Base-by-base conservation (phyloP, 2,329 filamentous ascomycete species). In the Phaeophleospora eucalypticola region DNA sequence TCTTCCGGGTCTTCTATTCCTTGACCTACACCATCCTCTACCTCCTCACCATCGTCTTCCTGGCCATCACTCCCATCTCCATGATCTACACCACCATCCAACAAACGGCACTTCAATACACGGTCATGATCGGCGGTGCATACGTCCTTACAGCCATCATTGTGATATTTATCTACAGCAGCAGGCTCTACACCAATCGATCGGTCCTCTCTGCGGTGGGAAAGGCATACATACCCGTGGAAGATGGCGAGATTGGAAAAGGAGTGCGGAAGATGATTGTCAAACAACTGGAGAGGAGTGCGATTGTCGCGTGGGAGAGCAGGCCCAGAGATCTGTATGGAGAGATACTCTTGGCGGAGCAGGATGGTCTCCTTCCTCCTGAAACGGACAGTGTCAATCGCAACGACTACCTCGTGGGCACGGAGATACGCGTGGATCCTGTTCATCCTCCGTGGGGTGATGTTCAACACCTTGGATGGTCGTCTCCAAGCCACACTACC, bases 381-480 rank as follows among this genome's bases (percentile, higher is more conserved):
- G 57, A 62, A 16, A 46, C 48, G 3, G 44, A 35, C 9, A 51
- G 46, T 12, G 29, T 52, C 4, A 46, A 36, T n/a, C 48, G 43
- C 29, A 52, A 59, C 24, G 56, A 58, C 17, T 62, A 59, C 38
- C 54, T 54, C 1, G 53, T 63, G n/a, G 62, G 63, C 8, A 59
- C 58, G 2, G 51, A 60, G 32, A 67, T 74, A 8, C 58, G 63
- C 7, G 59, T 76, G 54, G 63, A 71, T 60, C 42, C 66, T 46
- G 46, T 53, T 64, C 74, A 59, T 36, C 79, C 85, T 19, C 80
- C 71, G 54, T 97, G 91, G 91, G 89, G 87, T 17, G 71, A 81
- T n/a, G 82, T 97, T 43, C 81, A 87, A 49, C 93, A 98, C 64
- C 75, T 82, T 14, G 93, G 91, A 42, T 97, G 93, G 91, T 85